Conservation (phyloP, 139 green algal species). For the Pseudopediastrum boryanum region DNA sequence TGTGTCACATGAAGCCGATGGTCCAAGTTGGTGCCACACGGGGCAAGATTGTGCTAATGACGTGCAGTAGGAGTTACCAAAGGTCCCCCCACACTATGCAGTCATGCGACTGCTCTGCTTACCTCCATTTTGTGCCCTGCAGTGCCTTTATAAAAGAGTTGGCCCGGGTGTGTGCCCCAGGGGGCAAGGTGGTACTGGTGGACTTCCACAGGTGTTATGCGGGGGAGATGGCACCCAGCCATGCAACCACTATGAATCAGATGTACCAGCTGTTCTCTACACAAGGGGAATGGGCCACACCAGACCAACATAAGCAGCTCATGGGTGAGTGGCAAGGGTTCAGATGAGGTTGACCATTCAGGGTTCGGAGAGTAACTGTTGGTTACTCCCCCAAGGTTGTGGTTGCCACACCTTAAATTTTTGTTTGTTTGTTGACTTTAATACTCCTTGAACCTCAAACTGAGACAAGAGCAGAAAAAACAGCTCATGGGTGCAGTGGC, state of each 20-base stretch:
- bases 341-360: background rate
- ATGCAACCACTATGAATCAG: background rate
- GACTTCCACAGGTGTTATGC: conserved; percentile 20
- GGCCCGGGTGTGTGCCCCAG: conserved; percentile 10
- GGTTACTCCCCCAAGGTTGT: too few species aligned
- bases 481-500: background rate
- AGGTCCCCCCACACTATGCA: too few species aligned
- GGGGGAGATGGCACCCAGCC: background rate
- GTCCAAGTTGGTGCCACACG: too few species aligned
- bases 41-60: too few species aligned
- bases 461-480: too few species aligned
- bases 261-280: conserved; percentile 29
- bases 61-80: too few species aligned
- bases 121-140: too few species aligned
- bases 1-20: too few species aligned
- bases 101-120: too few species aligned
- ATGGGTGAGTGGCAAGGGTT: background rate
- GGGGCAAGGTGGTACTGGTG: conserved; percentile 18
- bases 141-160: conserved; percentile 30
- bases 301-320: conserved; percentile 21
- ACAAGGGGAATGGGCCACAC: conserved; percentile 28
- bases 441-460: too few species aligned
- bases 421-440: background rate
- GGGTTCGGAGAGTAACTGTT: background rate
- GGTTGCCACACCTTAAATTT: too few species aligned